Evolutionary conservation across 257 asterid species (phyloP).

Genomic region (Solanum dulcamara): DNA sequence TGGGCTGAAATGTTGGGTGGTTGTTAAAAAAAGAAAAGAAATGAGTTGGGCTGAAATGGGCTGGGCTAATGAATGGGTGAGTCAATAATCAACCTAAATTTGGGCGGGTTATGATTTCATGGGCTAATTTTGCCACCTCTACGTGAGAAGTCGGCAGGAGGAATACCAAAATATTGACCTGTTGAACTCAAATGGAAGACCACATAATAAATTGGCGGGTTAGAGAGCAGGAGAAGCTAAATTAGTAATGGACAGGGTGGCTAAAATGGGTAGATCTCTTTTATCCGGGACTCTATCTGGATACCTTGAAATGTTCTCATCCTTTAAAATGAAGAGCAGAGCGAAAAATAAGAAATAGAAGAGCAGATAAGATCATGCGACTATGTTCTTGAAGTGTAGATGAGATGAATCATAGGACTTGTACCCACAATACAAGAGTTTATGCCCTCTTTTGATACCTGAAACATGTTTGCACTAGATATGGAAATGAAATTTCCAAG

Average conservation of each 20-base stretch:
- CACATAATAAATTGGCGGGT: neutral
- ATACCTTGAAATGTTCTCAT: neutral
- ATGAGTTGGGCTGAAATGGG: no score
- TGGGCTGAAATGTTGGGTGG: no score
- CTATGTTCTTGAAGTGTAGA: neutral
- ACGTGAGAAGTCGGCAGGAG: neutral
- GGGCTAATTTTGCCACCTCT: neutral
- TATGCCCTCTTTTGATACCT: neutral
- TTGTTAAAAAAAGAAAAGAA: no score
- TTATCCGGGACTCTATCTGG: neutral
- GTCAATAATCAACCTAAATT: no score
- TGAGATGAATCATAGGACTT: neutral
- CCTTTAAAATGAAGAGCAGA: neutral
- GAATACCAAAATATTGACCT: neutral
- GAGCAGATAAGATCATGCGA: neutral
- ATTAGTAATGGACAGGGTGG: neutral
- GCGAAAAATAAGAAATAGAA: neutral
- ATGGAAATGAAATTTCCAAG: neutral
- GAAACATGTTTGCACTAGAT: neutral
- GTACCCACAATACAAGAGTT: neutral
- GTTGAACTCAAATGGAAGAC: neutral
- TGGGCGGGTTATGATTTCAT: no score
- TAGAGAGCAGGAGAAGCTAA: neutral
- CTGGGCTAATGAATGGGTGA: no score
- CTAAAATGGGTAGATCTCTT: neutral